These are phyloP conservation scores for Aspergillus sp. DNA, from an alignment of 2,329 filamentous ascomycete species.

Conservation along the genomic window DNA sequence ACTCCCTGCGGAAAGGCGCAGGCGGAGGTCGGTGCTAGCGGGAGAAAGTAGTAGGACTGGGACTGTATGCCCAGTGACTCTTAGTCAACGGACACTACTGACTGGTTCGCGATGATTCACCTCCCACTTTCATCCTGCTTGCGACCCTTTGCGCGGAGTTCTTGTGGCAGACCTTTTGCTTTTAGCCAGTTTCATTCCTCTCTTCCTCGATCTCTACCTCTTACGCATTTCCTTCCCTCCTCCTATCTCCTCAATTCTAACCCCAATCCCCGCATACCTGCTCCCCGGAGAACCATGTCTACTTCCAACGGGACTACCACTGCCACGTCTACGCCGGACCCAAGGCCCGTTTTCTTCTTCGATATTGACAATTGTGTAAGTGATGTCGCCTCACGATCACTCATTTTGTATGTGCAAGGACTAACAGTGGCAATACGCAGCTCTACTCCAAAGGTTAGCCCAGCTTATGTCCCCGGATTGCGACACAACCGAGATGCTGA, in stretches of 20 bases:
- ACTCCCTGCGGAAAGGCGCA: neutral
- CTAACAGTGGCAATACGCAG: conserved; percentile 32
- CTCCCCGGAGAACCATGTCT: conserved; percentile 21
- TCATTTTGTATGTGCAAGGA: neutral
- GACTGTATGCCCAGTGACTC: neutral
- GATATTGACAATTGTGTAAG: conserved; percentile 95
- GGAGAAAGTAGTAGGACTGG: neutral
- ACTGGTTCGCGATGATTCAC: neutral
- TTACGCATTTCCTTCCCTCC: neutral
- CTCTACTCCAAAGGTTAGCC: conserved; percentile 79
- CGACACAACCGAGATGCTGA: conserved; percentile 9
- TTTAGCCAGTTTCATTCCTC: neutral
- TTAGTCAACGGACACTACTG: neutral
- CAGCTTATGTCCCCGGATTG: neutral
- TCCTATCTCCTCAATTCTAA: conserved; percentile 1
- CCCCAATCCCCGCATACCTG: neutral
- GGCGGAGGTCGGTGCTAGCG: neutral
- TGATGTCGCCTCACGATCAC: conserved; percentile 10
- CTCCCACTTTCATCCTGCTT: neutral
- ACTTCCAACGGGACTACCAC: conserved; percentile 6
- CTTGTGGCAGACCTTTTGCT: too few relatives aligned
- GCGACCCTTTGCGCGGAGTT: too few relatives aligned
- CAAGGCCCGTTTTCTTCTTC: conserved; percentile 66
- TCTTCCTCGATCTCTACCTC: neutral
- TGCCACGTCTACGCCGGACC: conserved; percentile 26